These are phyloP conservation scores for Tricholoma hemisulphureum DNA, from an alignment of 768 basidiomycete genomes.

Conservation along the genomic window DNA sequence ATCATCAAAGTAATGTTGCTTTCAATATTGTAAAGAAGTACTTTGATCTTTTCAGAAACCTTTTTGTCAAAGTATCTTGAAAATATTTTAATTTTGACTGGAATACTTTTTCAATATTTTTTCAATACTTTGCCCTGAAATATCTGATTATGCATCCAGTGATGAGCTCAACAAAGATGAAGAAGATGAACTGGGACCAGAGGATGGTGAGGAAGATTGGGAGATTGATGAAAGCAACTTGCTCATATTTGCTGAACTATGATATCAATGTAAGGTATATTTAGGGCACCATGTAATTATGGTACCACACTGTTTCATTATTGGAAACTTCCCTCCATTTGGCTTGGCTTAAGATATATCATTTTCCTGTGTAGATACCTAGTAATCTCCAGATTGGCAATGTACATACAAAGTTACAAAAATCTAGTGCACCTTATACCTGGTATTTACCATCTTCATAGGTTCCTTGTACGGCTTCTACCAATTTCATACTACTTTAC, in stretches of 20 bases:
- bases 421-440: not conserved
- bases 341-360: not conserved
- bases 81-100: too few relatives aligned
- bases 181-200: not conserved
- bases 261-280: not conserved
- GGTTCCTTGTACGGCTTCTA: not conserved
- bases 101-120: too few relatives aligned
- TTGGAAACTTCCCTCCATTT: not conserved
- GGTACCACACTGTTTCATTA: not conserved
- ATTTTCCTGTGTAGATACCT: not conserved
- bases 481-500: not conserved
- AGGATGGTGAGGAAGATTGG: constrained; percentile 3
- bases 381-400: not conserved
- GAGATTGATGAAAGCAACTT: not conserved
- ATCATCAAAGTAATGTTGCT: too few relatives aligned
- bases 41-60: too few relatives aligned
- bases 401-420: not conserved
- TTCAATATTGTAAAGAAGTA: too few relatives aligned
- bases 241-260: not conserved
- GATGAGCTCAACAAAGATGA: too few relatives aligned
- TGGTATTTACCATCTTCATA: not conserved
- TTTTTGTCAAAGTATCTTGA: too few relatives aligned
- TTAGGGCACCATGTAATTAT: not conserved
- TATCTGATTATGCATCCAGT: too few relatives aligned
- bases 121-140: too few relatives aligned